Percentiles rank a stretch among this genome's conserved stretches.
These are phyloP conservation scores for Phytophthora citrophthora DNA, from an alignment of 352 stramenopile genomes.

Conservation along the genomic window DNA sequence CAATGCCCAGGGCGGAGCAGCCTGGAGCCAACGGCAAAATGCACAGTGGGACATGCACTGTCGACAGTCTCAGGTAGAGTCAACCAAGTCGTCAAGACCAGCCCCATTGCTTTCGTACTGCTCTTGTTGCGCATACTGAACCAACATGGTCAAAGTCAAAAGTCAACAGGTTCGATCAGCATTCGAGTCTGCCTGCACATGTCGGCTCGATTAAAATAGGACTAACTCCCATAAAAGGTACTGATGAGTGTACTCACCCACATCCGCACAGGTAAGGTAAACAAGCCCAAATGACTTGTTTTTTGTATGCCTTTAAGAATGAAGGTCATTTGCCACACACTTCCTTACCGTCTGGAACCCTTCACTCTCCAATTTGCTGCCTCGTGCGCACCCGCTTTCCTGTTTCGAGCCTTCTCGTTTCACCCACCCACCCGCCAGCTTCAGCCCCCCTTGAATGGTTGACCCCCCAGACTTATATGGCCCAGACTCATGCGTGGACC, in stretches of 20 bases:
- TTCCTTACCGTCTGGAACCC: background rate
- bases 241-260: slow-evolving; percentile 13
- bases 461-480: slow-evolving; percentile 43
- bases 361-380: slow-evolving; percentile 26
- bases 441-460: slow-evolving; percentile 45
- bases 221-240: background rate
- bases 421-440: background rate
- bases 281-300: slow-evolving; percentile 9
- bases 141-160: too few relatives aligned
- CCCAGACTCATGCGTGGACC: slow-evolving; percentile 35
- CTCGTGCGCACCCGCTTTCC: slow-evolving; percentile 5
- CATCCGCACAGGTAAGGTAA: background rate
- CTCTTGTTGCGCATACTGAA: too few relatives aligned
- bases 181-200: too few relatives aligned
- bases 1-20: background rate
- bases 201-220: too few relatives aligned
- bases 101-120: too few relatives aligned
- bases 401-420: background rate
- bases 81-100: too few relatives aligned
- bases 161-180: too few relatives aligned
- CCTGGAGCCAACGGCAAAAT: background rate
- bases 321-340: background rate
- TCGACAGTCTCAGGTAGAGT: background rate
- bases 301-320: slow-evolving; percentile 15
- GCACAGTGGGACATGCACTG: slow-evolving; percentile 2